Evolutionary conservation across 148 eudicot genomes (phyloP), one percentile per base, ranked within the genome.

Genomic region (Euryodendron excelsum): DNA sequence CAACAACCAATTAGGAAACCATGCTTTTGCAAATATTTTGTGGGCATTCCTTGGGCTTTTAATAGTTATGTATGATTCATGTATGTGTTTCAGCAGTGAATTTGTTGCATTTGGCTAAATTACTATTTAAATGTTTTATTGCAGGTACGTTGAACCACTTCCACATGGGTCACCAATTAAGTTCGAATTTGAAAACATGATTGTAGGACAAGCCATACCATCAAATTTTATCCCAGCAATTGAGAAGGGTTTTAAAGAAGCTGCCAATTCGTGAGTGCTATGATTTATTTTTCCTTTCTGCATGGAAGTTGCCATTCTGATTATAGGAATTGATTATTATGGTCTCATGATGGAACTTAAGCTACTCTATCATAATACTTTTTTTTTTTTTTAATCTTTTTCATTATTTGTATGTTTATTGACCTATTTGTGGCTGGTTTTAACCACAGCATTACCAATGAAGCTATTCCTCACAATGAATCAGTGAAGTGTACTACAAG

Each of bases 201-300:
- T 96, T 45, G 88, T 96, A 20, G 99, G 99, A 62, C 98, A 93
- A 90, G 93, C 98, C 28, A 85, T 96, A 44, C 99, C 99, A 17
- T 89, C 98, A 81, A 88, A 87, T 77, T 96, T 90, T 82, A 84
- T 96, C 77, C 97, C 98, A 84, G 94, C 97, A 75, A 96, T 96
- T 80, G 99, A 96, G 85, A 96, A 96, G 88, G 99, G 99, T 37
- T 96, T 96, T 73, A 96, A 59, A 81, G 99, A 96, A 82, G 99
- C 99, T 75, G 98, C 97, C 74, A 96, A 96, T 84, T 93, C 98
- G 99, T 96, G 74, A 86, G 95, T 87, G 17, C 60, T 28, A 5
- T 15, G 23, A 13, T 33, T 59, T 74, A 21, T 39, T 27, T 36
- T 66, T 25, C 36, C 53, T 69, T 44, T 75, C 39, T 61, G 12